Conservation (phyloP, 2,329 filamentous ascomycete species). For the Cladosporium oxysporum region DNA sequence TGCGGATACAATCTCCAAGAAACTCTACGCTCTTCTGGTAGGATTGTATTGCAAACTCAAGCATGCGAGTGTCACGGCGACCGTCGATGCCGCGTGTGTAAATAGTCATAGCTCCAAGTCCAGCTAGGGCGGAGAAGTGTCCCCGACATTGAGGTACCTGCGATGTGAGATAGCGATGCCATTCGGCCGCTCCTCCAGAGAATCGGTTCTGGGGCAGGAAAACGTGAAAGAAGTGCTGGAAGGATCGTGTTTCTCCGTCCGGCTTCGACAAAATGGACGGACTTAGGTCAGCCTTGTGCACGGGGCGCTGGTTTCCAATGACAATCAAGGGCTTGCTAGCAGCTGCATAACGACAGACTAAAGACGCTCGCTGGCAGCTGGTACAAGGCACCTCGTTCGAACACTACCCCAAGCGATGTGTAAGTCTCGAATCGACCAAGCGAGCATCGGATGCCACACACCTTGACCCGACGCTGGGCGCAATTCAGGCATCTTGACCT, state of each 20-base stretch:
- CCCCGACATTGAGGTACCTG: not conserved
- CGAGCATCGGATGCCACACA: not conserved
- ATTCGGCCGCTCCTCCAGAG: not conserved
- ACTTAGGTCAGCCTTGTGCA: not conserved
- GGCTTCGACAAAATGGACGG: not conserved
- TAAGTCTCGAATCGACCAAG: not conserved
- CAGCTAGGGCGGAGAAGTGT: slow-evolving; percentile 3
- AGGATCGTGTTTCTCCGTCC: not conserved
- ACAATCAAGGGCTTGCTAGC: not conserved
- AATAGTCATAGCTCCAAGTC: not conserved
- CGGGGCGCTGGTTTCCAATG: not conserved
- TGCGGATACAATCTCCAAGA: not conserved
- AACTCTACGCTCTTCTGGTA: not conserved
- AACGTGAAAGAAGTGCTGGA: slow-evolving; percentile 1
- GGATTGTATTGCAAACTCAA: not conserved
- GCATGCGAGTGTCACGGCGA: not conserved
- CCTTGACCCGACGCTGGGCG: not conserved
- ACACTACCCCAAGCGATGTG: not conserved
- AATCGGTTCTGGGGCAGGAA: slow-evolving; percentile 1
- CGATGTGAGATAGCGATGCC: not conserved
- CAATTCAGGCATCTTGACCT: slow-evolving; percentile 6
- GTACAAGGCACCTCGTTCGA: not conserved
- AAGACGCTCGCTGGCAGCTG: not conserved
- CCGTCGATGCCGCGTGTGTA: not conserved
- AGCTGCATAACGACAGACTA: not conserved